Percentiles rank a stretch among this genome's conserved stretches.
phyloP scores from a whole-genome alignment of 495 filamentous ascomycete genomes.

The Penicilliopsis zonata region DNA sequence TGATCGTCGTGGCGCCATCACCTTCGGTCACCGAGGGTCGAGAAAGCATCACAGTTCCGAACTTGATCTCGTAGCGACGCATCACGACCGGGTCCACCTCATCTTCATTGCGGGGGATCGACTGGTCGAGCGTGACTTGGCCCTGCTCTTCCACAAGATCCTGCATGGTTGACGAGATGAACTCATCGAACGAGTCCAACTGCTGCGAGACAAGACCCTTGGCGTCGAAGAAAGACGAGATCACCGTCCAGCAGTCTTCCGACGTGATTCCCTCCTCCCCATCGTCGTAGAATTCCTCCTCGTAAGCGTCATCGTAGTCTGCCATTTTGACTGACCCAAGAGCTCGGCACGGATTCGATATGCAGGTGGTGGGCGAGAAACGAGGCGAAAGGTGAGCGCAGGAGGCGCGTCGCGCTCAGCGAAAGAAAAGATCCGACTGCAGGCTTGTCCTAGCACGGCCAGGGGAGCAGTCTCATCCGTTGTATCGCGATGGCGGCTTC shows the following conservation, averaged over 20 bases:
- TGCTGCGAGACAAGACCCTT: conserved; percentile 97
- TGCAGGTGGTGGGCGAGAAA: background rate
- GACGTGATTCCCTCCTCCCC: conserved; percentile 61
- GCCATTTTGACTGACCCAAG: conserved; percentile 30
- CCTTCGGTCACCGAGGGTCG: conserved; percentile 82
- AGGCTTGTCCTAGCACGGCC: conserved; percentile 5
- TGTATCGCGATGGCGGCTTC: background rate
- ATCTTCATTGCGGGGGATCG: conserved; percentile 55
- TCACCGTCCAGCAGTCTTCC: conserved; percentile 96
- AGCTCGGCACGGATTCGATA: background rate
- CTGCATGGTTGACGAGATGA: conserved; percentile 82
- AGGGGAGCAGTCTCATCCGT: conserved; percentile 2
- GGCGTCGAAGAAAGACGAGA: conserved; percentile 86
- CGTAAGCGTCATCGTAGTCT: conserved; percentile 38
- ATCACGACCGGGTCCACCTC: conserved; percentile 63
- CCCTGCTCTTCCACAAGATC: conserved; percentile 84
- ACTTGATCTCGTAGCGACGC: conserved; percentile 86
- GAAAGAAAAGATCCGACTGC: conserved; percentile 8
- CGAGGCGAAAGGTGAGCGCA: conserved; percentile 14
- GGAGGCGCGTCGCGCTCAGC: conserved; percentile 18
- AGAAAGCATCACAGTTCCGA: conserved; percentile 72
- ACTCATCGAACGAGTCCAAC: conserved; percentile 96
- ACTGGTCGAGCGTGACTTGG: conserved; percentile 78
- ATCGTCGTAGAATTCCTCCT: conserved; percentile 46
- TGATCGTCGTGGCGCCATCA: conserved; percentile 68